These are phyloP conservation scores for Thielaviopsis populi DNA, from an alignment of 2,329 filamentous ascomycete species.

Conservation along the genomic window DNA sequence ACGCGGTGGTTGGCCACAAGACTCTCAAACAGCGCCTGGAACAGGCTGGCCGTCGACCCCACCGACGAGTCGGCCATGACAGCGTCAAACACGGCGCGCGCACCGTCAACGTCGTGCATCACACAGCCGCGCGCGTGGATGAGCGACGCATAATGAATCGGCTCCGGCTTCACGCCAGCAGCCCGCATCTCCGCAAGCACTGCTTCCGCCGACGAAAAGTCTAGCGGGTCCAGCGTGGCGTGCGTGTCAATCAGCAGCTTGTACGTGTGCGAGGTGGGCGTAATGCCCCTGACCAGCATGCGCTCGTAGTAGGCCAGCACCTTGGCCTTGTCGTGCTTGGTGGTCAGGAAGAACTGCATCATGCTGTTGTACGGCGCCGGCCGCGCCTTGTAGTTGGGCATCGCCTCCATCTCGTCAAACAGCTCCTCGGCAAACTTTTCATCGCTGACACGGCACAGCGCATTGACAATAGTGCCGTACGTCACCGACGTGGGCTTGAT, in stretches of 20 bases:
- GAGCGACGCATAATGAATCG: constrained; percentile 87
- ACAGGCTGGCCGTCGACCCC: constrained; percentile 63
- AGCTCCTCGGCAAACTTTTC: constrained; percentile 96
- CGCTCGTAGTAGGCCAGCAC: constrained; percentile 89
- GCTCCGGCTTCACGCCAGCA: constrained; percentile 63
- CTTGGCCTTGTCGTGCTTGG: constrained; percentile 89
- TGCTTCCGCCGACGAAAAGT: constrained; percentile 75
- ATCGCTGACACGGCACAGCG: constrained; percentile 89
- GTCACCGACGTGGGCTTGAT: constrained; percentile 95
- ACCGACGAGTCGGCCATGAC: constrained; percentile 55
- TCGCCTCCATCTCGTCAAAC: constrained; percentile 97
- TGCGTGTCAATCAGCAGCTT: constrained; percentile 94
- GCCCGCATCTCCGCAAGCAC: constrained; percentile 65
- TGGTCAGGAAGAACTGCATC: constrained; percentile 98
- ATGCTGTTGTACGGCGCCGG: constrained; percentile 97
- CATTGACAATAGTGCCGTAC: constrained; percentile 96
- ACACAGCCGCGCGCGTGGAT: constrained; percentile 95
- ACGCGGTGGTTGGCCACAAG: constrained; percentile 93
- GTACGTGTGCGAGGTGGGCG: constrained; percentile 89
- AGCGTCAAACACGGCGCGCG: constrained; percentile 65
- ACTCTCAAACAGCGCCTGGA: constrained; percentile 91
- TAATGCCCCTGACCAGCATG: constrained; percentile 75
- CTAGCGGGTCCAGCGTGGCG: constrained; percentile 78
- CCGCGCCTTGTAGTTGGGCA: constrained; percentile 96
- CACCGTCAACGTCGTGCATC: constrained; percentile 75